Base-by-base conservation (phyloP, 306 rosid genomes). In the Pueraria montana region DNA sequence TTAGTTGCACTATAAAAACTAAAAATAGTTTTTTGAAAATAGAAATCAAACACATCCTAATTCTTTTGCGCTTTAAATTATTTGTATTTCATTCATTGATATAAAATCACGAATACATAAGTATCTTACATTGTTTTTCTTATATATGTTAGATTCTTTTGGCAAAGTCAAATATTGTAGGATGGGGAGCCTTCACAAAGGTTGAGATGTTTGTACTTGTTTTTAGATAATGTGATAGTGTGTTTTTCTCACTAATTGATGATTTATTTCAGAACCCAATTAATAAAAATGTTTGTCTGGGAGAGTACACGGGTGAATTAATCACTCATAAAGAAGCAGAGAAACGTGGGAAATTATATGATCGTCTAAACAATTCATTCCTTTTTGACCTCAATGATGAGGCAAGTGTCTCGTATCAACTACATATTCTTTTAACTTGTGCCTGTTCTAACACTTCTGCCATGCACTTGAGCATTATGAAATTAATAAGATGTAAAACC, bases 121-220 rank as follows among this genome's bases (percentile, higher is more conserved):
- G 23, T 30, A 38, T 76, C 55, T 78, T 53, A 68, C 56, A 77
- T 40, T 30, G 43, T 53, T 74, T 73, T 76, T 27, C 74, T 65
- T 40, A 34, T 81, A 58, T 67, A 27, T 79, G 38, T 49, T 86
- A 93, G 98, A 89, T 93, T 87, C 97, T 93, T 68, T 85, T 89
- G 90, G 93, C 84, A 21, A 89, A 86, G 86, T 95, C 98, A 74
- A 91, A 88, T 87, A 87, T 95, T 76, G 94, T 89, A 56, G 98
- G 98, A 83, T 95, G 98, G 98, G 98, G 98, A 74, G 98, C 95
- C 11, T 95, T 95, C 75, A 63, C 92, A 79, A 95, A 95, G 98
- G 98, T 95, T 62, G 6, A 53, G 65, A 66, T 65, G 50, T 50
- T 8, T 38, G 26, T 36, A n/a, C 11, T 68, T 80, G n/a, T 30